These are phyloP conservation scores for Claviceps paspali DNA, from an alignment of 2,329 filamentous ascomycete species.

Conservation along the genomic window DNA sequence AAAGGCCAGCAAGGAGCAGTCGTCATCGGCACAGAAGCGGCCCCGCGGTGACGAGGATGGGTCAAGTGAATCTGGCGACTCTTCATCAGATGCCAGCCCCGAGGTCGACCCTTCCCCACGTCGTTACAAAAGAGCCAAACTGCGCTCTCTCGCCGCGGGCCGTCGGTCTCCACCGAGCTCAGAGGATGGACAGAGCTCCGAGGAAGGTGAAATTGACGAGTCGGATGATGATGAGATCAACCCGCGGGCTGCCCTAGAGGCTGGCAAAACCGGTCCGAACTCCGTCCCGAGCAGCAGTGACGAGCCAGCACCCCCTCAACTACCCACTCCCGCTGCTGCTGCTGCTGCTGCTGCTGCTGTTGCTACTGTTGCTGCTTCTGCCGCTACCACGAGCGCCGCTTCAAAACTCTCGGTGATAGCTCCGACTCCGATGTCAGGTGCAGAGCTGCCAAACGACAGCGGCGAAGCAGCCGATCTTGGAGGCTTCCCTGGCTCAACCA, in stretches of 20 bases:
- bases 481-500: slow-evolving; percentile 6
- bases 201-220: slow-evolving; percentile 21
- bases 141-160: slow-evolving; percentile 4
- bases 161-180: slow-evolving; percentile 7
- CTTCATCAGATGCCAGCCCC: background rate
- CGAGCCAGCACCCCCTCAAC: background rate
- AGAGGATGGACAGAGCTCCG: too few relatives aligned
- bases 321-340: background rate
- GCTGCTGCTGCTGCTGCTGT: background rate
- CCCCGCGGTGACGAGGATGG: slow-evolving; percentile 1
- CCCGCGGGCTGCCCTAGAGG: slow-evolving; percentile 5
- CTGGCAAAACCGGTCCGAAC: slow-evolving; percentile 1
- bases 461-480: background rate
- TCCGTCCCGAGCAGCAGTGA: background rate
- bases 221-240: slow-evolving; percentile 5
- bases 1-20: background rate
- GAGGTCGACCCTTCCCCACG: background rate
- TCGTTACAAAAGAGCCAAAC: slow-evolving; percentile 10
- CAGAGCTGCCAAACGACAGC: background rate
- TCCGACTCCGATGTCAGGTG: background rate
- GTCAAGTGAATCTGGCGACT: slow-evolving; percentile 3
- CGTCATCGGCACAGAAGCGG: slow-evolving; percentile 1
- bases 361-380: background rate
- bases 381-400: background rate
- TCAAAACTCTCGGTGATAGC: background rate